phyloP scores from a whole-genome alignment of 1,284 basidiomycete genomes.

The Dichomitus squalens region DNA sequence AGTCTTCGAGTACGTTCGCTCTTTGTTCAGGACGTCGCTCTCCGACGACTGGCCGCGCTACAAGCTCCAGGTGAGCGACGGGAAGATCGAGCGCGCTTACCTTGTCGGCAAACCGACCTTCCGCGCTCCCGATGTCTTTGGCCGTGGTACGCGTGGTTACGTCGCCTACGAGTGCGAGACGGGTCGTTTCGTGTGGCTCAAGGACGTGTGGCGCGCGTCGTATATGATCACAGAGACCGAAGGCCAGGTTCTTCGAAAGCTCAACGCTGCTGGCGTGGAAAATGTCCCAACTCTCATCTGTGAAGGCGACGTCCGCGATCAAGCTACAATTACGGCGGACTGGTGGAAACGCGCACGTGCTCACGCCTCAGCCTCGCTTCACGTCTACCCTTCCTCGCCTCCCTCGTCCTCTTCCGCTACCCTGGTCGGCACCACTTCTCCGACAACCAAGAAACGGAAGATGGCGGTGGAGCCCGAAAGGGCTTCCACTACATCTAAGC shows the following conservation, averaged over 20 bases:
- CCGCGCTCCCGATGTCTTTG: not conserved
- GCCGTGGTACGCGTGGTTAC: constrained; percentile 2
- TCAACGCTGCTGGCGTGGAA: not conserved
- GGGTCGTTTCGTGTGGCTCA: too few species aligned
- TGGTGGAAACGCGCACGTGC: not conserved
- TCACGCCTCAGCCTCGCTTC: too few species aligned
- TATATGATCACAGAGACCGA: not conserved
- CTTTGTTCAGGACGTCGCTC: not conserved
- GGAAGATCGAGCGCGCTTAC: not conserved
- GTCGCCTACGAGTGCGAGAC: constrained; percentile 3
- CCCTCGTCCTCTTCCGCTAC: too few species aligned
- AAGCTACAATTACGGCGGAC: not conserved
- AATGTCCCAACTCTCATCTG: constrained; percentile 2
- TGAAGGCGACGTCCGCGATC: not conserved
- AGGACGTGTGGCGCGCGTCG: not conserved
- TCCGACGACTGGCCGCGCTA: constrained; percentile 1
- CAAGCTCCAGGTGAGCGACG: not conserved
- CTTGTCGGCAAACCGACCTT: not conserved
- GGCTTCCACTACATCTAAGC: too few species aligned
- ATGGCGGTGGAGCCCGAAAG: too few species aligned
- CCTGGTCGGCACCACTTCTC: too few species aligned
- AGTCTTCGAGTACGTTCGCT: not conserved
- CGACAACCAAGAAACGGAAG: too few species aligned
- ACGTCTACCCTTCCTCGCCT: too few species aligned
- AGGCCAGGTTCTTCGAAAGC: not conserved